Percentiles rank a stretch among this genome's conserved stretches.
Conservation (phyloP, 805 yeast genomes). For the Nakazawaea holstii region DNA sequence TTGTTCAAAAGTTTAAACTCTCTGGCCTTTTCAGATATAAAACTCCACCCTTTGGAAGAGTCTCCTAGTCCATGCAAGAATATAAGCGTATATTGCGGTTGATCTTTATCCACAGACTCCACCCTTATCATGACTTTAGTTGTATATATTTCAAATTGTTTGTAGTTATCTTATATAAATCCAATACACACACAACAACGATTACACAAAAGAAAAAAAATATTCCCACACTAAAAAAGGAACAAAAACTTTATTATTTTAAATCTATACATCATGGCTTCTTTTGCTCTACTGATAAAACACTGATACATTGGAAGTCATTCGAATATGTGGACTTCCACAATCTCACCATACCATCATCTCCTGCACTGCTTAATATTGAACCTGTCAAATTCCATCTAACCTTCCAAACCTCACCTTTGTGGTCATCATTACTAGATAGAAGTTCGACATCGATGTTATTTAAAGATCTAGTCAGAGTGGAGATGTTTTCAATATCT, state of each 20-base stretch:
- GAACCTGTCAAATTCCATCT: constrained; percentile 95
- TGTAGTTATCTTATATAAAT: too few species aligned
- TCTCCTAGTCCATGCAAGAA: constrained; percentile 13
- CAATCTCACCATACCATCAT: constrained; percentile 84
- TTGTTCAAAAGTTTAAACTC: constrained; percentile 10
- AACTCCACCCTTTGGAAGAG: constrained; percentile 11
- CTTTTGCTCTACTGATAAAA: constrained; percentile 53
- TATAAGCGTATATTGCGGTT: constrained; percentile 9
- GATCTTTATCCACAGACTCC: constrained; percentile 7
- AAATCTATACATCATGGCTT: not conserved
- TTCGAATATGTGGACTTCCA: constrained; percentile 88
- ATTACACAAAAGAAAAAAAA: too few species aligned
- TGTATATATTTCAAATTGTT: too few species aligned
- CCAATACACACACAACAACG: too few species aligned
- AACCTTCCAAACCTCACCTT: constrained; percentile 93
- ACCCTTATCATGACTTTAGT: constrained; percentile 5
- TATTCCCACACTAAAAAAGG: too few species aligned
- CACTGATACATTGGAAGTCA: constrained; percentile 89
- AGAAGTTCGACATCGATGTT: constrained; percentile 47
- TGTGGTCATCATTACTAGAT: constrained; percentile 70
- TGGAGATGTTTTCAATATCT: constrained; percentile 13
- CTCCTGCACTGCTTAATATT: constrained; percentile 88
- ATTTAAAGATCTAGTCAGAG: constrained; percentile 15
- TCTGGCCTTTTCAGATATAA: constrained; percentile 8
- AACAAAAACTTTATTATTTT: not conserved